Evolutionary conservation across 1,139 yeast genomes (phyloP), one percentile per base, ranked within the genome.

Genomic region (Lodderomyces oxycetoniae): DNA sequence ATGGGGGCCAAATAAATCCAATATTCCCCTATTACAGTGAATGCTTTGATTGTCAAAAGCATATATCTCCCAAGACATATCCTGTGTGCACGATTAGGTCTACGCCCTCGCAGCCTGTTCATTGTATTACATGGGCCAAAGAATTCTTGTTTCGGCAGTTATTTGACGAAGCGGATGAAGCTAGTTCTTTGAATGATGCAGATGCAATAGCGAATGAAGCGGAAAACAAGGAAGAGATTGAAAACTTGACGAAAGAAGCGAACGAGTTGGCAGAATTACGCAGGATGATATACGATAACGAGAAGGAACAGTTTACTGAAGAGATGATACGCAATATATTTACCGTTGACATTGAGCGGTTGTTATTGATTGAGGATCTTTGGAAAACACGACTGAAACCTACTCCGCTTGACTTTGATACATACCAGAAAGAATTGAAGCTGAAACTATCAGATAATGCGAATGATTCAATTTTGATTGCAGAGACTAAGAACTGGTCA

Each of bases 71-170:
- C 3, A 88, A 85, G 51, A 74, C 94, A 0, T 91, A 77, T 55
- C 96, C 99, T 0, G 96, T 93, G 2, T 93, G 99, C 55, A 93
- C 98, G 0, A 93, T 93, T 37, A 70, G 99, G 44, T 86, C 96
- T 7, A 91, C 98, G 0, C 99, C 98, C 0, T 86, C 96, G 0
- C 89, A 83, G 53, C 97, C 97, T 0, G 82, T 91, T 7, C 99
- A 93, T 53, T 87, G 96, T 54, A 82, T 93, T 27, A 95, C 94
- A 0, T 93, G 99, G 98, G 95, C 97, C 10, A 93, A 93, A 51
- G 87, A 84, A 48, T 93, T 86, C 52, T 61, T 93, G 35, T 88
- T 89, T 52, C 69, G 76, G 26, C 95, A 88, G 52, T 63, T 93
- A 35, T 91, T 88, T 56, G 89, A 79, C 22, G 32, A 30, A n/a